Evolutionary conservation across 495 filamentous ascomycete genomes (phyloP), one percentile per base, ranked within the genome.

Genomic region (Hypoxylon subgilvum): DNA sequence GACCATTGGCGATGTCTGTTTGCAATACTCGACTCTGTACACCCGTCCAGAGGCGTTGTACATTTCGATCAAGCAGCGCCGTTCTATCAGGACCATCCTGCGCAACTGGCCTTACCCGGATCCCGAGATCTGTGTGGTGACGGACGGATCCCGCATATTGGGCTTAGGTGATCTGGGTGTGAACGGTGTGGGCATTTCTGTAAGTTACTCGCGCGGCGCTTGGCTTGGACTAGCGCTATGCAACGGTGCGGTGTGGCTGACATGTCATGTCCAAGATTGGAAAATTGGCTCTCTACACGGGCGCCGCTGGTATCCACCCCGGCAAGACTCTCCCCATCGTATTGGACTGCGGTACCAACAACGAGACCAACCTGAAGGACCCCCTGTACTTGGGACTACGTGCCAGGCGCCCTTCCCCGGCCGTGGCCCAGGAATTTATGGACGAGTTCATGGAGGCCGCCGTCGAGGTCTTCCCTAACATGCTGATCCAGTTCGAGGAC

Each of bases 401-500:
- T 60, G 81, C 85, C 48, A 88, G 88, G 72, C 93, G 96, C 74
- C 80, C 93, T 39, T 80, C 85, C 10, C 78, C 88, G 19, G 81
- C 91, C 41, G 89, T 96, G 69, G 91, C 94, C 74, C 84, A 86
- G 66, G 92, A 93, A 63, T 97, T 97, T 72, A 80, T 98, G 82
- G 94, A 97, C 66, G 94, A 97, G 79, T 84, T 98, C 75, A 98
- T 98, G 94, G 79, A 85, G 66, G 94, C 94, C 46, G 82, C 91
- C 31, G 88, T 86, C 32, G 91, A 94, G 69, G 87, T 89, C 53
- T 96, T 84, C 85, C 92, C 92, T 14, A 84, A 90, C 52, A 95
- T 98, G 78, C 86, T 98, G 47, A 89, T 98, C 57, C 94, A 98
- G 73, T 98, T 96, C 61, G 94, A 98, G 75, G 94, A 98, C 61